Conservation (phyloP, 192 early-diverging fungal genomes). For the Entomortierella beljakovae region DNA sequence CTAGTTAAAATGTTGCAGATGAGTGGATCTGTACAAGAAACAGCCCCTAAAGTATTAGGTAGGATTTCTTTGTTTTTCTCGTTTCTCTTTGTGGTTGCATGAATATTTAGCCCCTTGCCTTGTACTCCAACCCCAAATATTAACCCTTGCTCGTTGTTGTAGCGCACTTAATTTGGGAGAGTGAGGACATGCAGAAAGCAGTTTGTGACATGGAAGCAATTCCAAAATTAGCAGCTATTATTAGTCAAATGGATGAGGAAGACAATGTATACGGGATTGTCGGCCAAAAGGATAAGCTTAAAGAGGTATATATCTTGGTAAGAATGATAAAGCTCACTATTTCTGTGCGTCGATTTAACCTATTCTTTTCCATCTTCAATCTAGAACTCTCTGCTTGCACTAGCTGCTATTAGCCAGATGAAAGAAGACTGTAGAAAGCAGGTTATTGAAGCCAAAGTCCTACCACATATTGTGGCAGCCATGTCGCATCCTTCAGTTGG, state of each 20-base stretch:
- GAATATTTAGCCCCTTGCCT: neutral
- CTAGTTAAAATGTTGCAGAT: constrained; percentile 78
- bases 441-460: constrained; percentile 81
- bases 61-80: neutral
- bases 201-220: constrained; percentile 84
- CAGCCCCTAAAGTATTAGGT: constrained; percentile 72
- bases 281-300: constrained; percentile 68
- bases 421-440: constrained; percentile 79
- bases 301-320: constrained; percentile 60
- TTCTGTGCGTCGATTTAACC: neutral
- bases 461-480: constrained; percentile 75
- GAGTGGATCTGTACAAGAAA: constrained; percentile 68
- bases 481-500: constrained; percentile 66
- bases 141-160: neutral
- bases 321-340: neutral
- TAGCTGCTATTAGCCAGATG: constrained; percentile 77
- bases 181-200: constrained; percentile 78
- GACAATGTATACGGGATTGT: constrained; percentile 57
- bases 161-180: constrained; percentile 78
- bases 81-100: neutral
- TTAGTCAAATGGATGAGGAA: constrained; percentile 55
- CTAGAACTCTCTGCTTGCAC: constrained; percentile 76
- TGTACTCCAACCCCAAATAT: no score
- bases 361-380: neutral
- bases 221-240: constrained; percentile 67